phyloP scores from a whole-genome alignment of 225 moss, liverwort and hornwort species.

The Lunularia cruciata region DNA sequence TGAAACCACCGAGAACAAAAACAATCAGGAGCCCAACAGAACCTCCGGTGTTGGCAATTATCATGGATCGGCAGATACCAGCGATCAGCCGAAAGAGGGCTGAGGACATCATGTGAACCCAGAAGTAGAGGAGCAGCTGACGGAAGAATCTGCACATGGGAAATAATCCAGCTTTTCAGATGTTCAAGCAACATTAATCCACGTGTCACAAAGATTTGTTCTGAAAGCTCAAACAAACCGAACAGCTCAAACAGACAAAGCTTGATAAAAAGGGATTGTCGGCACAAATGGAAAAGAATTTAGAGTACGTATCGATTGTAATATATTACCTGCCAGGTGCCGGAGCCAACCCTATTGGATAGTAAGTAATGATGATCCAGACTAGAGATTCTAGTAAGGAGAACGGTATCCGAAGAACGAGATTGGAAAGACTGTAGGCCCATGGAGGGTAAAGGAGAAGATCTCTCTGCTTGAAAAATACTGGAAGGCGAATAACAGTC shows the following conservation, averaged over 20 bases:
- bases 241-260: not conserved
- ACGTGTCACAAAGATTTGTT: no score
- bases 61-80: slow-evolving; percentile 41
- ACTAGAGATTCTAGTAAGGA: slow-evolving; percentile 61
- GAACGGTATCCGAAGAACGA: slow-evolving; percentile 57
- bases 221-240: not conserved
- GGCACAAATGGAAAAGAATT: not conserved
- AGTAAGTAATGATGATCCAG: slow-evolving; percentile 62
- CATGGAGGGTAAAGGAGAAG: slow-evolving; percentile 71
- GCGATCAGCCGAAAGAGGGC: slow-evolving; percentile 40
- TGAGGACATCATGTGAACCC: slow-evolving; percentile 50
- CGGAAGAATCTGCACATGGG: slow-evolving; percentile 39
- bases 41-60: slow-evolving; percentile 48
- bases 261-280: not conserved
- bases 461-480: slow-evolving; percentile 69
- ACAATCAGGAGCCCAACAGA: slow-evolving; percentile 37
- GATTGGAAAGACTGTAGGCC: slow-evolving; percentile 56
- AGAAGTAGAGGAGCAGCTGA: slow-evolving; percentile 40
- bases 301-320: not conserved
- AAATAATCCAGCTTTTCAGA: not conserved
- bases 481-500: slow-evolving; percentile 59
- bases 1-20: slow-evolving; percentile 47
- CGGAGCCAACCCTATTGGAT: slow-evolving; percentile 62
- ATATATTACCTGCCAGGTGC: slow-evolving; percentile 55
- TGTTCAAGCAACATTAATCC: not conserved